Conservation (phyloP, 108 stramenopile species). For the Skeletonema tropicum region DNA sequence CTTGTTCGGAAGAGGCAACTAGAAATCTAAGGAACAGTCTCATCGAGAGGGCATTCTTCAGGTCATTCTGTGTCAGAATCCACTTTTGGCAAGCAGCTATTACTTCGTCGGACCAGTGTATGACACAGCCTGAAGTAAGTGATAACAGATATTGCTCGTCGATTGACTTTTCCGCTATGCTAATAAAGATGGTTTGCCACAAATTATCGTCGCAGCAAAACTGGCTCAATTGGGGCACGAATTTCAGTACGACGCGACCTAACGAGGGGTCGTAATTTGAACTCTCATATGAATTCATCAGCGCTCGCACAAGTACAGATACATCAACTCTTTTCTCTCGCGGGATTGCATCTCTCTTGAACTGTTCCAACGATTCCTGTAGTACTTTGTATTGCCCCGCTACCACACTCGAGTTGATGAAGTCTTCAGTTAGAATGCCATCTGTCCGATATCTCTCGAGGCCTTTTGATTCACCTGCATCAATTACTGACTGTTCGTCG, state of each 20-base stretch:
- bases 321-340: neutral
- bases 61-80: slow-evolving; percentile 37
- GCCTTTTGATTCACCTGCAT: neutral
- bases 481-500: neutral
- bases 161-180: slow-evolving; percentile 28
- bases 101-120: slow-evolving; percentile 47
- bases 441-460: neutral
- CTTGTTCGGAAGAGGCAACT: slow-evolving; percentile 38
- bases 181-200: slow-evolving; percentile 49
- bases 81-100: slow-evolving; percentile 52
- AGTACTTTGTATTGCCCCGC: slow-evolving; percentile 7
- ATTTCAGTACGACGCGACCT: slow-evolving; percentile 50
- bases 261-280: neutral
- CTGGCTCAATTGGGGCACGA: slow-evolving; percentile 57
- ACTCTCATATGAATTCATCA: slow-evolving; percentile 7
- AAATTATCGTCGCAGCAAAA: slow-evolving; percentile 38
- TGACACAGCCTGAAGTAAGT: slow-evolving; percentile 42
- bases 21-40: slow-evolving; percentile 46
- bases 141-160: slow-evolving; percentile 45
- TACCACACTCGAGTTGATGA: slow-evolving; percentile 1
- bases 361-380: slow-evolving; percentile 16
- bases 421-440: neutral
- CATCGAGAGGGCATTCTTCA: slow-evolving; percentile 23
- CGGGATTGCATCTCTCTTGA: neutral
- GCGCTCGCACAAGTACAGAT: neutral